Base-by-base conservation (phyloP, 768 basidiomycete genomes). In the Trametopsis cervina region DNA sequence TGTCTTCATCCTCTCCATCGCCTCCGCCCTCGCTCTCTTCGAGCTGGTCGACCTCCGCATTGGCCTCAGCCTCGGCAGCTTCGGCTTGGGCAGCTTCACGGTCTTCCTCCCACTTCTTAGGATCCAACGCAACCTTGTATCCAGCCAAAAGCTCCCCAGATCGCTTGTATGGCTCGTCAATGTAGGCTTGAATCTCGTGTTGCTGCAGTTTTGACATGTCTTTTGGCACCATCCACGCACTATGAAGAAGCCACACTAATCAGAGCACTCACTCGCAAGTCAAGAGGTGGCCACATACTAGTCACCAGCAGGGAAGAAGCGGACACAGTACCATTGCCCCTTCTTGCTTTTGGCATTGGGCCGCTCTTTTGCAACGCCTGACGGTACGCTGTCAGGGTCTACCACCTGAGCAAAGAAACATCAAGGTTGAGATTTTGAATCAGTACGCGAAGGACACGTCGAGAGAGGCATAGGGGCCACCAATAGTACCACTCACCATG, bases 261-360 rank as follows among this genome's bases (percentile, higher is more conserved):
- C n/a, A n/a, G n/a, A n/a, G n/a, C n/a, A n/a, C n/a, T n/a, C n/a
- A n/a, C n/a, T n/a, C n/a, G n/a, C n/a, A n/a, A n/a, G n/a, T n/a
- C n/a, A n/a, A 57, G 43, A 46, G 46, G 23, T 40, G 7, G 33
- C 13, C 18, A 82, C 95, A 65, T 60, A 98, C 96, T 83, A 89
- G 68, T 97, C 95, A 44, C 89, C 93, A 23, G 77, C 78, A 4
- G 96, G 93, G 77, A 96, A 98, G 77, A 94, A 99, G 54, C 84
- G 74, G 25, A 83, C 76, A 53, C 80, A 81, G 67, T 88, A 84
- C 55, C 81, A 84, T 11, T 69, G 71, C 9, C 77, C 70, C 67
- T 88, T 93, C 67, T 85, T 87, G 57, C 72, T 74, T 2, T 68
- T 63, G 26, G 52, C 56, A 49, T 58, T 57, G 9, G 94, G 91